Conservation (phyloP, 1,139 yeast species). For the Nematodospora anomalae region DNA sequence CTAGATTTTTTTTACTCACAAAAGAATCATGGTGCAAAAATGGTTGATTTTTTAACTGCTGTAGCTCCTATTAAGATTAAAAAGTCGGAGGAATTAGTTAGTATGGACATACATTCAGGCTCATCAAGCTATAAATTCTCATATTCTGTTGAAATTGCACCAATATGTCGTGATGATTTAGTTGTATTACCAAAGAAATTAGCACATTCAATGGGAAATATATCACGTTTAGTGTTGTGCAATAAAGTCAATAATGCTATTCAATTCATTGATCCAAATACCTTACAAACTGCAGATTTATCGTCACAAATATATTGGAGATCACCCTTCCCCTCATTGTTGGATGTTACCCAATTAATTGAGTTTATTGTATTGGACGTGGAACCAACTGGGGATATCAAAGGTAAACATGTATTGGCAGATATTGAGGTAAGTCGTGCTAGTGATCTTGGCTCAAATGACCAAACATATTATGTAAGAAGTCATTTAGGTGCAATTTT, state of each 20-base stretch:
- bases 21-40: slow-evolving; percentile 87
- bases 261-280: slow-evolving; percentile 83
- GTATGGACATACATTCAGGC: slow-evolving; percentile 91
- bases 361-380: slow-evolving; percentile 92
- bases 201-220: slow-evolving; percentile 84
- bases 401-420: slow-evolving; percentile 82
- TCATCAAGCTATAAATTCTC: slow-evolving; percentile 86
- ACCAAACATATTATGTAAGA: slow-evolving; percentile 75
- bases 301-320: slow-evolving; percentile 83
- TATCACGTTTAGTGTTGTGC: slow-evolving; percentile 81
- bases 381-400: slow-evolving; percentile 85
- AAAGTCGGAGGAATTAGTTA: slow-evolving; percentile 87
- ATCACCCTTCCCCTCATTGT: slow-evolving; percentile 74
- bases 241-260: slow-evolving; percentile 76
- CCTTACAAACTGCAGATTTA: slow-evolving; percentile 80
- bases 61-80: slow-evolving; percentile 88
- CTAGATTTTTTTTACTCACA: slow-evolving; percentile 89
- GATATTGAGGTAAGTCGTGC: slow-evolving; percentile 89
- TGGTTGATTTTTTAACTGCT: slow-evolving; percentile 84
- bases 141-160: slow-evolving; percentile 90
- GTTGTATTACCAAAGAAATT: slow-evolving; percentile 83
- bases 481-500: slow-evolving; percentile 90
- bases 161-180: slow-evolving; percentile 96
- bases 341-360: slow-evolving; percentile 73
- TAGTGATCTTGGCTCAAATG: slow-evolving; percentile 81